Evolutionary conservation across 371 early-diverging fungal genomes (phyloP).

Genomic region (Lichtheimia ramosa): DNA sequence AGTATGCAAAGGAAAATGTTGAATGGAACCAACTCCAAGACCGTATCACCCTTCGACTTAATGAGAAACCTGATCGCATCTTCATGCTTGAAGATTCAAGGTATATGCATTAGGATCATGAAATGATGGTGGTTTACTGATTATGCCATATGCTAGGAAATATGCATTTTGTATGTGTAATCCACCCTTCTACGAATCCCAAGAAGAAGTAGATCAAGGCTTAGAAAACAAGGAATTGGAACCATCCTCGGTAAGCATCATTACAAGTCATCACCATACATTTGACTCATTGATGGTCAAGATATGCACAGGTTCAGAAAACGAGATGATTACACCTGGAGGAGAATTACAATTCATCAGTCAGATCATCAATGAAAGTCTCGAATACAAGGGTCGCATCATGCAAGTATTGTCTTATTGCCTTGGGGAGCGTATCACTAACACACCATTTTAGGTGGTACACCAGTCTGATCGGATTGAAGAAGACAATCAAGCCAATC

Average conservation of each 20-base stretch:
- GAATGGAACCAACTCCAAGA: slow-evolving; percentile 44
- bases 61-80: slow-evolving; percentile 26
- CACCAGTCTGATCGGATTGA: slow-evolving; percentile 63
- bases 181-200: slow-evolving; percentile 68
- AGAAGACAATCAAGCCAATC: slow-evolving; percentile 47
- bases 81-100: slow-evolving; percentile 26
- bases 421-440: not conserved
- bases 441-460: slow-evolving; percentile 50
- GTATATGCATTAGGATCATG: slow-evolving; percentile 5
- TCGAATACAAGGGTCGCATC: slow-evolving; percentile 27
- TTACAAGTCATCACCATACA: not conserved
- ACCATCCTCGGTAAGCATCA: slow-evolving; percentile 47
- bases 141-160: slow-evolving; percentile 6
- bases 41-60: slow-evolving; percentile 43
- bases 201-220: slow-evolving; percentile 43
- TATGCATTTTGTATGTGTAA: slow-evolving; percentile 75
- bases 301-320: slow-evolving; percentile 56
- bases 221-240: slow-evolving; percentile 37
- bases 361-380: slow-evolving; percentile 61
- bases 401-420: slow-evolving; percentile 15
- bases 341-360: slow-evolving; percentile 66
- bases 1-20: slow-evolving; percentile 61
- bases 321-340: slow-evolving; percentile 68
- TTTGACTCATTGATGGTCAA: slow-evolving; percentile 9
- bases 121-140: not conserved